Evolutionary conservation across 371 early-diverging fungal species (phyloP), one percentile per base, ranked within the genome.

Genomic region (Thermomucor indicae-seudaticae): DNA sequence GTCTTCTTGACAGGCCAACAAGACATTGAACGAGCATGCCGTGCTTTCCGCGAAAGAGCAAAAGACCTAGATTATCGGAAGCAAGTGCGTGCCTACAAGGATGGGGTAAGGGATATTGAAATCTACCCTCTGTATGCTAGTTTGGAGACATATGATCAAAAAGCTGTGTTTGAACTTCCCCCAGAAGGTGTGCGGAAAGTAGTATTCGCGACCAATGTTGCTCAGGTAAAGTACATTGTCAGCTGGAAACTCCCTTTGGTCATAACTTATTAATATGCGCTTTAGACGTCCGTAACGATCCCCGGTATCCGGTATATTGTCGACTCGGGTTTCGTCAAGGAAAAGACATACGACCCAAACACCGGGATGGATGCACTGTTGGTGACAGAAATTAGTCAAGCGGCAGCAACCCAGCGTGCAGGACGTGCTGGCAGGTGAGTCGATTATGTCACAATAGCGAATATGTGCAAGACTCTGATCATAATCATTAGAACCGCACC

Each of bases 141-240:
- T 53, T 74, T 98, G 50, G 97, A 94, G 28, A 80, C 91, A 0
- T 85, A 88, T 41, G 83, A 91, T 48, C 97, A 95, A 74, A 81
- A 82, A 51, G 87, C 92, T 39, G 95, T 97, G 25, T 97, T 98
- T 78, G 93, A 92, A 46, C 85, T 85, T 3, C 82, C 96, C 0
- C 90, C 88, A 16, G 74, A 75, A 11, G 83, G 84, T 1, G 82
- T 82, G 0, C 78, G 98, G 28, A 98, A 99, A 56, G 85, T 99
- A 28, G 96, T 99, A 11, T 82, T 99, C 61, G 92, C 99, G 2
- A 99, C 99, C 30, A 99, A 99, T 65, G 99, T 99, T 64, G 99
- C 99, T 29, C 99, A 99, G 77, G 98, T 96, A 39, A 85, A 85
- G 17, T 30, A 79, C 83, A 3, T 76, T 75, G 0, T 73, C n/a